These are phyloP conservation scores for Coix lacrymajobi DNA, from an alignment of 176 grass and related monocot species.

Conservation along the genomic window DNA sequence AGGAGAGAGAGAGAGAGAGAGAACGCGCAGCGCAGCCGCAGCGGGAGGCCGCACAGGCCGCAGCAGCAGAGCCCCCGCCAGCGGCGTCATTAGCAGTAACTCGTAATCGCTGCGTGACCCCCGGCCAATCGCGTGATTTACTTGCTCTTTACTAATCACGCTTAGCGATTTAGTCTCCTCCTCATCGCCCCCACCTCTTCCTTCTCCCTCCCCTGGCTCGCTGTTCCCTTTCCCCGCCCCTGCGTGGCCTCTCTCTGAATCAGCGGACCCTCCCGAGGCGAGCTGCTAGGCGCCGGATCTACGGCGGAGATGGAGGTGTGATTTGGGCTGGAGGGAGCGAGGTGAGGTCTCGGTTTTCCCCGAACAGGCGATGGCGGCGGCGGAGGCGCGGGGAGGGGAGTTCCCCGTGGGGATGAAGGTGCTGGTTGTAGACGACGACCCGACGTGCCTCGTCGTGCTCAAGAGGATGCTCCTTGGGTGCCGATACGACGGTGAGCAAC, in stretches of 20 bases:
- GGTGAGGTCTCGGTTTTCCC: not conserved
- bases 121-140: slow-evolving; percentile 36
- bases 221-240: slow-evolving; percentile 2
- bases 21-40: not conserved
- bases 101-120: slow-evolving; percentile 32
- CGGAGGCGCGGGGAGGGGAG: slow-evolving; percentile 37
- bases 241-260: slow-evolving; percentile 4
- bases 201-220: not conserved
- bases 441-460: slow-evolving; percentile 65
- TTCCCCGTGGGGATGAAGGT: slow-evolving; percentile 94
- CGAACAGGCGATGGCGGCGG: slow-evolving; percentile 31
- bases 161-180: slow-evolving; percentile 51
- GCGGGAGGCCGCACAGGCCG: not conserved
- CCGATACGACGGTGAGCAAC: slow-evolving; percentile 72
- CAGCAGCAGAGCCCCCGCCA: not conserved
- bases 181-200: not conserved
- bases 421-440: slow-evolving; percentile 91
- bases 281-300: slow-evolving; percentile 30
- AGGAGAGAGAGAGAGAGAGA: not conserved
- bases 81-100: slow-evolving; percentile 14
- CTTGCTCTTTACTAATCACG: slow-evolving; percentile 51
- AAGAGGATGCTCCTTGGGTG: slow-evolving; percentile 76
- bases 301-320: slow-evolving; percentile 29
- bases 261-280: not conserved
- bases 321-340: not conserved